Evolutionary conservation across 768 basidiomycete genomes (phyloP).

Genomic region (Infundibulicybe gibba): DNA sequence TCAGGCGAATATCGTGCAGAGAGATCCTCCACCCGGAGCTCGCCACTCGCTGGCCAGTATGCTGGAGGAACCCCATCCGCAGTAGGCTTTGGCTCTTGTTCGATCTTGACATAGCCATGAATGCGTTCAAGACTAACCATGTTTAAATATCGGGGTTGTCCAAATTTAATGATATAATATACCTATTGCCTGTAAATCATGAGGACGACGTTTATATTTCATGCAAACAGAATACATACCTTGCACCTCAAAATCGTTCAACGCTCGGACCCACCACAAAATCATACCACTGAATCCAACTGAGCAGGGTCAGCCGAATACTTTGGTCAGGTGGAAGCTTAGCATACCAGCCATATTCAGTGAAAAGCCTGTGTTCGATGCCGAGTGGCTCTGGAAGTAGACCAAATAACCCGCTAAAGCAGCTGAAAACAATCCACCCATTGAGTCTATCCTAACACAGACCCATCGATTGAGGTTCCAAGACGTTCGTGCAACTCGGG

Average conservation of each 20-base stretch:
- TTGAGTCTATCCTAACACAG: constrained; percentile 49
- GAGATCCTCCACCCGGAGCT: constrained; percentile 48
- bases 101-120: constrained; percentile 57
- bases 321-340: constrained; percentile 25
- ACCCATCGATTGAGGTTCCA: constrained; percentile 50
- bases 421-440: constrained; percentile 54
- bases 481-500: constrained; percentile 39
- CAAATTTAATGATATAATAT: constrained; percentile 3
- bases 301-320: constrained; percentile 15
- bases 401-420: constrained; percentile 52
- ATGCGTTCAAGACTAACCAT: constrained; percentile 58
- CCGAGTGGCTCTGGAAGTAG: constrained; percentile 35
- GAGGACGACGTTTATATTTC: background rate
- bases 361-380: constrained; percentile 46
- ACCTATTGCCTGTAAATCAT: constrained; percentile 35
- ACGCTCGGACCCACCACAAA: constrained; percentile 40
- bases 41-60: constrained; percentile 62
- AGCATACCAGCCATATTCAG: constrained; percentile 49
- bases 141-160: constrained; percentile 1
- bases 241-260: constrained; percentile 43
- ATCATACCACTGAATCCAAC: constrained; percentile 56
- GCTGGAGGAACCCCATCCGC: constrained; percentile 52
- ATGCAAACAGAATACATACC: constrained; percentile 21
- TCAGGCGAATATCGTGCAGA: constrained; percentile 53
- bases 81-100: constrained; percentile 46